phyloP scores from a whole-genome alignment of 352 stramenopile genomes.

The Phytophthora pini region DNA sequence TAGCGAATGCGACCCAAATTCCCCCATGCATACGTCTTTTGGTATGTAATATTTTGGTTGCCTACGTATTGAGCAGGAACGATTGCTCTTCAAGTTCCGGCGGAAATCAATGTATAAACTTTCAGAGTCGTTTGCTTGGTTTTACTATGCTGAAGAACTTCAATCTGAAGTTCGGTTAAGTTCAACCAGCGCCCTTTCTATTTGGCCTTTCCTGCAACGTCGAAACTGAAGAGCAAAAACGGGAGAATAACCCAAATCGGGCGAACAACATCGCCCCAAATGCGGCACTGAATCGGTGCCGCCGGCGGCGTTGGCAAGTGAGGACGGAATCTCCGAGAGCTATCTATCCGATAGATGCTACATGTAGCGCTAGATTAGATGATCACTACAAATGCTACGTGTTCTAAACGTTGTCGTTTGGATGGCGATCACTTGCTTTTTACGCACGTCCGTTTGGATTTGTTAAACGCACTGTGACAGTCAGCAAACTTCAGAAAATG shows the following conservation, averaged over 20 bases:
- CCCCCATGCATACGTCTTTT: no score
- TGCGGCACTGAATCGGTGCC: neutral
- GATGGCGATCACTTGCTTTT: slow-evolving; percentile 15
- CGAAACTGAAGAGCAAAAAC: slow-evolving; percentile 40
- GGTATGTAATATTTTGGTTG: no score
- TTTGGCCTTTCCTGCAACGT: slow-evolving; percentile 12
- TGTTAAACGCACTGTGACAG: slow-evolving; percentile 28
- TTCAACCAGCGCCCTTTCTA: slow-evolving; percentile 37
- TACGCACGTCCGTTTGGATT: slow-evolving; percentile 14
- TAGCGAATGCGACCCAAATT: no score
- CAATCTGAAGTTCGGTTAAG: slow-evolving; percentile 35
- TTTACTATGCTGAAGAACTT: slow-evolving; percentile 12
- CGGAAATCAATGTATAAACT: neutral
- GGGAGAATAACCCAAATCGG: slow-evolving; percentile 2
- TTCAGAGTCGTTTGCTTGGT: neutral
- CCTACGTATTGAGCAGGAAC: no score
- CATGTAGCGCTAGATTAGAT: neutral
- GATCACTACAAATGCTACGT: no score
- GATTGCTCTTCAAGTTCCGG: no score
- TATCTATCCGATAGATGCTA: no score
- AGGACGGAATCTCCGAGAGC: no score
- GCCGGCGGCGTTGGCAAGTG: no score
- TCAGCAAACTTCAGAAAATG: slow-evolving; percentile 37
- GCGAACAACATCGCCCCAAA: neutral
- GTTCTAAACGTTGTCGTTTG: no score